Evolutionary conservation across 2,329 filamentous ascomycete species (phyloP).

Genomic region (Aphanoascus verrucosus): DNA sequence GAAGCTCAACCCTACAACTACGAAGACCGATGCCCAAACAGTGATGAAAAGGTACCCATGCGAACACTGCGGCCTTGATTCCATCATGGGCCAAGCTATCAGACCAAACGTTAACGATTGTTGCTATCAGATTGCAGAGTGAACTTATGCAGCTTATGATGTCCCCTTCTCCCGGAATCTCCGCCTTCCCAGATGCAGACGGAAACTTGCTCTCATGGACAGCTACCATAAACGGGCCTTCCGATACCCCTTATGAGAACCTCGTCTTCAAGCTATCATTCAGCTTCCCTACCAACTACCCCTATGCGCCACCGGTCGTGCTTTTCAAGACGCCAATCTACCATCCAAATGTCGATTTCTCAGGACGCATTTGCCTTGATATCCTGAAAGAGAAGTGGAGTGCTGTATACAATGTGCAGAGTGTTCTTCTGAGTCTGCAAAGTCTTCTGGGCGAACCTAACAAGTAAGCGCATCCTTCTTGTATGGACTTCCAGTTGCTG

Average conservation of each 20-base stretch:
- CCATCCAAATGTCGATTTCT: constrained; percentile 97
- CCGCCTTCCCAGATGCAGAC: constrained; percentile 83
- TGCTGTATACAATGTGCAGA: constrained; percentile 92
- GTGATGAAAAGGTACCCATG: constrained; percentile 62
- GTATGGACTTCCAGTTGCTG: neutral
- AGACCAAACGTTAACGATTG: neutral
- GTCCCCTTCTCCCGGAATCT: constrained; percentile 81
- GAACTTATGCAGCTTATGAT: constrained; percentile 99
- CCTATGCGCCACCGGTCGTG: constrained; percentile 80
- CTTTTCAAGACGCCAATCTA: constrained; percentile 98
- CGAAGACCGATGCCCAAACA: constrained; percentile 57
- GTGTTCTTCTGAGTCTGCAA: constrained; percentile 83
- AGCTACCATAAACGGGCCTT: constrained; percentile 83
- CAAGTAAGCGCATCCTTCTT: constrained; percentile 56
- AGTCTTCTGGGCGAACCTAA: constrained; percentile 94
- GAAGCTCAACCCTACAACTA: constrained; percentile 47
- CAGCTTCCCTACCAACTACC: constrained; percentile 83
- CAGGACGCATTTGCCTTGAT: constrained; percentile 89
- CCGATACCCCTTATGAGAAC: constrained; percentile 79
- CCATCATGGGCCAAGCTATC: neutral
- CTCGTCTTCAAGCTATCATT: constrained; percentile 89
- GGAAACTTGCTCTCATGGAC: constrained; percentile 88
- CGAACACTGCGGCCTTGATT: neutral
- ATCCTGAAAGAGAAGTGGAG: constrained; percentile 99
- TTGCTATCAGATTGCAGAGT: constrained; percentile 63